These are phyloP conservation scores for Chenopodium suecicum DNA, from an alignment of 148 eudicot species.

Conservation along the genomic window DNA sequence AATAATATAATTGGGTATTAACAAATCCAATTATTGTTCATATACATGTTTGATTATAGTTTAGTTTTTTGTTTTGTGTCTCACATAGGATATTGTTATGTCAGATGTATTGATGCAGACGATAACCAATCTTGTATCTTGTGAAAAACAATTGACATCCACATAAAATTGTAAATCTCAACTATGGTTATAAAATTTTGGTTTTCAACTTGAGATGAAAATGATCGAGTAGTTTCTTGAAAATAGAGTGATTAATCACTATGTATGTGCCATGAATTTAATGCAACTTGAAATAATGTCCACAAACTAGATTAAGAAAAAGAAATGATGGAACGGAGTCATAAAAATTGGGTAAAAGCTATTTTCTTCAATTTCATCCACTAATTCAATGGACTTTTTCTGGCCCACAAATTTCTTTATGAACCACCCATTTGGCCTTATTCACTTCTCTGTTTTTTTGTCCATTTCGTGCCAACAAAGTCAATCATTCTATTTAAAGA, in stretches of 20 bases:
- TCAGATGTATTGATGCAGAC: no score
- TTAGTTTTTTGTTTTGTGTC: no score
- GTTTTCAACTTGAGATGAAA: no score
- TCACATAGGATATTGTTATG: no score
- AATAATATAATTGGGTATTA: no score
- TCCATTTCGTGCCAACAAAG: constrained; percentile 7
- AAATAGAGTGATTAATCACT: background rate
- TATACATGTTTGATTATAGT: no score
- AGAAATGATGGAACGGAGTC: background rate
- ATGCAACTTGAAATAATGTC: constrained; percentile 5
- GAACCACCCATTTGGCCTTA: constrained; percentile 16
- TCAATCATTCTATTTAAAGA: background rate
- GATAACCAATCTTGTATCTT: no score
- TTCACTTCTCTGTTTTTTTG: background rate
- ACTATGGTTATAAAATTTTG: no score
- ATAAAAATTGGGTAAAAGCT: constrained; percentile 1
- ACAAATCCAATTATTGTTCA: no score
- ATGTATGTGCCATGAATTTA: background rate
- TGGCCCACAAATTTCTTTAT: constrained; percentile 12
- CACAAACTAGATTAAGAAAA: constrained; percentile 15
- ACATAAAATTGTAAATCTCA: no score
- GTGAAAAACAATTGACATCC: no score
- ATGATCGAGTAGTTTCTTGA: no score
- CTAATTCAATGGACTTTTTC: constrained; percentile 2
- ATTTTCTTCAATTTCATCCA: constrained; percentile 14